phyloP scores from a whole-genome alignment of 2,329 filamentous ascomycete species.

The Talaromyces funiculosus region DNA sequence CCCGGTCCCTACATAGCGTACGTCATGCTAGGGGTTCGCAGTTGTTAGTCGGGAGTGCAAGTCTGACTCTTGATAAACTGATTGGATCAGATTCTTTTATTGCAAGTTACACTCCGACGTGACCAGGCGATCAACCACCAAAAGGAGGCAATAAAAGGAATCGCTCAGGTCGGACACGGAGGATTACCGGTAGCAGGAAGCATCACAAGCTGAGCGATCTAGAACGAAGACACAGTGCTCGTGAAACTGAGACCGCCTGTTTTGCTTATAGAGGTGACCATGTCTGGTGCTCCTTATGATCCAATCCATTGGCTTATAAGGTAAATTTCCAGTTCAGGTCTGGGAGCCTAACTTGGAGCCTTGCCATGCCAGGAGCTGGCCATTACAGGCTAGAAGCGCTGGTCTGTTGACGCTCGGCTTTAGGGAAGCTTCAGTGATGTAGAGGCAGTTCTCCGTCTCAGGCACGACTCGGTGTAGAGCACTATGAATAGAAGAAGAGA shows the following conservation, averaged over 20 bases:
- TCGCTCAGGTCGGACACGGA: neutral
- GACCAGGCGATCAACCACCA: neutral
- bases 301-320: neutral
- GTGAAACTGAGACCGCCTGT: neutral
- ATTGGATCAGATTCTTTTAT: neutral
- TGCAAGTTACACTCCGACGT: neutral
- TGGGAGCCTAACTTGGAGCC: slow-evolving; percentile 2
- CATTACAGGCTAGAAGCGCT: neutral
- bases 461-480: neutral
- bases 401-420: neutral
- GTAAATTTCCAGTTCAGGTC: neutral
- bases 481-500: neutral
- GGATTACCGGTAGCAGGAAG: neutral
- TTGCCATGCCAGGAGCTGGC: neutral
- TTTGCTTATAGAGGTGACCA: neutral
- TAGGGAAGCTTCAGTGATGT: neutral
- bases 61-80: neutral
- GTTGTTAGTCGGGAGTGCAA: neutral
- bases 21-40: slow-evolving; percentile 1
- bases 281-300: neutral
- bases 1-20: neutral
- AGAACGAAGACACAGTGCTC: neutral
- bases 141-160: neutral
- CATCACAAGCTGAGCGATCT: neutral
- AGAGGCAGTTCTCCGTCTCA: neutral